Evolutionary conservation across 2,329 filamentous ascomycete species (phyloP).

Genomic region (Pseudogymnoascus sp.): DNA sequence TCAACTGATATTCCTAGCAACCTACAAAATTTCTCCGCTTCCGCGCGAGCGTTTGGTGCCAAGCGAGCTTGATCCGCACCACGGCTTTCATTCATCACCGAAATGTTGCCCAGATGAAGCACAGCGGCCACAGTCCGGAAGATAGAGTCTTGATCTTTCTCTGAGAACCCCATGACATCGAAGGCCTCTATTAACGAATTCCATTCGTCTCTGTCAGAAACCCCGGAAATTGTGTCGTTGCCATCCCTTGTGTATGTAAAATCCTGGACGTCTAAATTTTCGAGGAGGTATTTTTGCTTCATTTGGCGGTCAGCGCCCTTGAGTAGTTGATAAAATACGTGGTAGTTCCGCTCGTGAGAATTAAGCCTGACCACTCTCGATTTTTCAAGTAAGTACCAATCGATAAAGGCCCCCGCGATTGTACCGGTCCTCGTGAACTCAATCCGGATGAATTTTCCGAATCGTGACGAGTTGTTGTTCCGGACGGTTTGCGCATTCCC

Average conservation of each 20-base stretch:
- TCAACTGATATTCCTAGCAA: constrained; percentile 79
- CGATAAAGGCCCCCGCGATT: constrained; percentile 92
- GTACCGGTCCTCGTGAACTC: constrained; percentile 83
- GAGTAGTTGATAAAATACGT: constrained; percentile 93
- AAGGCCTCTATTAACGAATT: constrained; percentile 85
- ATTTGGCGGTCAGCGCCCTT: constrained; percentile 69
- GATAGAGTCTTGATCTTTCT: constrained; percentile 74
- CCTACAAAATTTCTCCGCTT: constrained; percentile 71
- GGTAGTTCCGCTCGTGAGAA: constrained; percentile 84
- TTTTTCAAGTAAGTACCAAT: constrained; percentile 97
- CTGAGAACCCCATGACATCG: constrained; percentile 83
- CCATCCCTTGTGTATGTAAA: constrained; percentile 89
- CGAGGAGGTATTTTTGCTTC: constrained; percentile 69
- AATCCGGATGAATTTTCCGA: constrained; percentile 97
- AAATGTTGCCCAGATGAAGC: constrained; percentile 86
- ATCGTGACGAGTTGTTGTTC: constrained; percentile 97
- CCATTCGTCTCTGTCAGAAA: constrained; percentile 91
- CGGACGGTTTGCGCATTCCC: constrained; percentile 96
- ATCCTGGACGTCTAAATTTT: constrained; percentile 68
- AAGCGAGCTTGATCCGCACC: constrained; percentile 85
- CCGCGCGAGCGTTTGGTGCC: constrained; percentile 62
- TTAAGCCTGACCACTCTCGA: constrained; percentile 93
- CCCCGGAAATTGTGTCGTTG: constrained; percentile 82
- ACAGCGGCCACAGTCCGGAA: constrained; percentile 84
- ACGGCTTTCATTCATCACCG: constrained; percentile 81